These are phyloP conservation scores for Solanum chiquidenum DNA, from an alignment of 257 asterid genomes.

Conservation along the genomic window DNA sequence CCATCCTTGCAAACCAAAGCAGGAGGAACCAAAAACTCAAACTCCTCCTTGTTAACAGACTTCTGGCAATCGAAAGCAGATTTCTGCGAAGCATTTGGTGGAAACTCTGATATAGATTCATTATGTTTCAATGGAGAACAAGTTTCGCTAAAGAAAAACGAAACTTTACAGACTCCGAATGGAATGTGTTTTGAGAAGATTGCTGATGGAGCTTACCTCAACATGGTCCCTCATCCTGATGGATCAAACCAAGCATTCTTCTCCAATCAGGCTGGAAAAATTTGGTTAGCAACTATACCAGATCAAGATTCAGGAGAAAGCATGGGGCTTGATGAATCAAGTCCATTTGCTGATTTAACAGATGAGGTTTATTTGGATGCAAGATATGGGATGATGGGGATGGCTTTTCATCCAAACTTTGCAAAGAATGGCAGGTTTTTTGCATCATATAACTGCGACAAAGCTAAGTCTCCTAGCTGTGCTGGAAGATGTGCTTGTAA, in stretches of 20 bases:
- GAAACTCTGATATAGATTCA: conserved; percentile 20
- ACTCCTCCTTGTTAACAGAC: conserved; percentile 44
- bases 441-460: conserved; percentile 87
- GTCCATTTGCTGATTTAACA: conserved; percentile 74
- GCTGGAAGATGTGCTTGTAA: conserved; percentile 82
- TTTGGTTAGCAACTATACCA: conserved; percentile 75
- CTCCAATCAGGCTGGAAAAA: conserved; percentile 66
- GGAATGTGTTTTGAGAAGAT: conserved; percentile 84
- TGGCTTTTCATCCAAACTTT: conserved; percentile 85
- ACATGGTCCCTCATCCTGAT: conserved; percentile 87
- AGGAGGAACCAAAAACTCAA: conserved; percentile 30
- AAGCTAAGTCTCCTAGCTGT: conserved; percentile 53
- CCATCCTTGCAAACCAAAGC: conserved; percentile 61
- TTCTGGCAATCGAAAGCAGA: conserved; percentile 74
- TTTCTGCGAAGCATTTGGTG: conserved; percentile 72
- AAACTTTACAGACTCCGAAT: conserved; percentile 29
- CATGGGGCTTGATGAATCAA: conserved; percentile 57
- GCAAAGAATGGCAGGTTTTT: conserved; percentile 72
- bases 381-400: conserved; percentile 82
- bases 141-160: conserved; percentile 32
- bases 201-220: conserved; percentile 61
- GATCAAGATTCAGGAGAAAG: conserved; percentile 71
- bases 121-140: conserved; percentile 58
- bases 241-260: conserved; percentile 81
- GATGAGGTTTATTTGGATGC: conserved; percentile 68